Evolutionary conservation across 2,329 filamentous ascomycete genomes (phyloP).

Genomic region (Fusarium oligoseptatum): DNA sequence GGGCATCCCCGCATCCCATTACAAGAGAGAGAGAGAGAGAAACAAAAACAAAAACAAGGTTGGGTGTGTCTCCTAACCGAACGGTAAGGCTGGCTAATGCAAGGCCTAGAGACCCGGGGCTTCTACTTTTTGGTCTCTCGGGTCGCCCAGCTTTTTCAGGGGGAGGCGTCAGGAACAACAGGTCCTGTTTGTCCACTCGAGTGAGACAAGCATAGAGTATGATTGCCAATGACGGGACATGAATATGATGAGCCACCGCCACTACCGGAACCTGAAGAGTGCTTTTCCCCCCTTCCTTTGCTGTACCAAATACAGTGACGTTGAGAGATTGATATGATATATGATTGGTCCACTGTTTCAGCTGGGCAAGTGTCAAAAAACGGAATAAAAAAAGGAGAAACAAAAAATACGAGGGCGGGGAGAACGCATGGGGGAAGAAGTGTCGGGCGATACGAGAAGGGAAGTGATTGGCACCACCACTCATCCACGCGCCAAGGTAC

Average conservation of each 20-base stretch:
- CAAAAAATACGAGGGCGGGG: constrained; percentile 26
- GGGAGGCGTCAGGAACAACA: constrained; percentile 4
- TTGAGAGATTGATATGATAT: not conserved
- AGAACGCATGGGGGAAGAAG: not conserved
- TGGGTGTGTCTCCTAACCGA: not conserved
- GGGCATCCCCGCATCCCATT: not conserved
- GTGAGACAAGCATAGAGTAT: constrained; percentile 19
- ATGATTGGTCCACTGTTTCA: not conserved
- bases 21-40: not conserved
- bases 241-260: not conserved
- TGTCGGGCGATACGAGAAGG: constrained; percentile 24
- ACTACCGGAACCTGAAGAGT: constrained; percentile 1
- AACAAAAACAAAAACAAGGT: not conserved
- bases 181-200: not conserved
- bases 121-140: not conserved
- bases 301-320: not conserved
- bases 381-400: not conserved
- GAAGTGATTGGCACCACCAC: constrained; percentile 30
- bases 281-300: not conserved
- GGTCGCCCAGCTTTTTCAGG: constrained; percentile 13
- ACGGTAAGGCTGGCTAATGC: constrained; percentile 40
- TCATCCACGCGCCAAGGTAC: constrained; percentile 20
- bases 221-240: not conserved
- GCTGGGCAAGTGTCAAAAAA: not conserved
- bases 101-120: constrained; percentile 4